Evolutionary conservation across 768 basidiomycete species (phyloP).

Genomic region (Nidularia pulvinata): DNA sequence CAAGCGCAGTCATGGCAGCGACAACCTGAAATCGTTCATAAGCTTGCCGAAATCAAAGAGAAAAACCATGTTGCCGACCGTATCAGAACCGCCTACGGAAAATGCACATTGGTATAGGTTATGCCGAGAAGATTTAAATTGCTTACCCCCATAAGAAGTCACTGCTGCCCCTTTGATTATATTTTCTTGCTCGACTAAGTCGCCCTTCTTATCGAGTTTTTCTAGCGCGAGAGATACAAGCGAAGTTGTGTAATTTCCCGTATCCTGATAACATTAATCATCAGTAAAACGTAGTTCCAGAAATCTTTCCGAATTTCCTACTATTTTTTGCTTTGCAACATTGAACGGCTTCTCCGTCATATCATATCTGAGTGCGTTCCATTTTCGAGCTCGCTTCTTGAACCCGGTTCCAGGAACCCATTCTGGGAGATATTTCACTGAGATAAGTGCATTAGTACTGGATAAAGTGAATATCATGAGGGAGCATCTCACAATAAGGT

Average conservation of each 20-base stretch:
- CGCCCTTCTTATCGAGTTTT: neutral
- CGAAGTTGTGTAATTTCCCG: neutral
- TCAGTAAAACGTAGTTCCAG: too few relatives aligned
- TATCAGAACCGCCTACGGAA: neutral
- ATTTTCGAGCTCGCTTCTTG: neutral
- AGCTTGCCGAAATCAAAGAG: neutral
- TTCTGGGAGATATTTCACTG: neutral
- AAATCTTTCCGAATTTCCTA: neutral
- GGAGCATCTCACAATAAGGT: neutral
- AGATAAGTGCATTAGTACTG: neutral
- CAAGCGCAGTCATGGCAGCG: neutral
- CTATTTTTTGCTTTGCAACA: neutral
- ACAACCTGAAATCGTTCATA: neutral
- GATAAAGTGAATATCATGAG: neutral
- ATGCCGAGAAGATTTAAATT: neutral
- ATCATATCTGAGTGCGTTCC: neutral
- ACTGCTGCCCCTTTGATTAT: neutral
- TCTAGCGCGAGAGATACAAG: neutral
- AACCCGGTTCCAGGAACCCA: neutral
- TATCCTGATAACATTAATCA: neutral
- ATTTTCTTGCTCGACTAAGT: neutral
- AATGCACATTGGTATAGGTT: neutral
- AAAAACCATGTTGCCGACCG: neutral
- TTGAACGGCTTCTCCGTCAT: neutral
- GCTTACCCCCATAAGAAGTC: neutral